These are phyloP conservation scores for Pseudozyma tsukubaensis DNA, from an alignment of 1,284 basidiomycete species.

Conservation along the genomic window DNA sequence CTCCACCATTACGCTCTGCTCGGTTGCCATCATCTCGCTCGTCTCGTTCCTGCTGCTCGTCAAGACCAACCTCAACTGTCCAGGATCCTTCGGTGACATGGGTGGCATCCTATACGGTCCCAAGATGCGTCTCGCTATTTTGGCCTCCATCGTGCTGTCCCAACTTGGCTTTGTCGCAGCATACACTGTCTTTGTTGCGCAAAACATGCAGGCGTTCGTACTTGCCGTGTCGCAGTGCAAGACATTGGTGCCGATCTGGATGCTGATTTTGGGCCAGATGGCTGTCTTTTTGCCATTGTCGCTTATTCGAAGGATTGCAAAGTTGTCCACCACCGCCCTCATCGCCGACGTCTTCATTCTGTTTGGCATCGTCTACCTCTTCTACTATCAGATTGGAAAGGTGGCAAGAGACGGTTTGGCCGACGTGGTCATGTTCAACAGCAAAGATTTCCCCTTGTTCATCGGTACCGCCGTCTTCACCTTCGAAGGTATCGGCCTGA, in stretches of 20 bases:
- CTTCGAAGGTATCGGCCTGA: slow-evolving; percentile 95
- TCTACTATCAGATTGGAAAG: slow-evolving; percentile 63
- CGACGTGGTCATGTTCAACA: slow-evolving; percentile 89
- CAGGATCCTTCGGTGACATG: slow-evolving; percentile 95
- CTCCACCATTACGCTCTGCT: slow-evolving; percentile 80
- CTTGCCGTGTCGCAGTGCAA: slow-evolving; percentile 84
- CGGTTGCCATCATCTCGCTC: slow-evolving; percentile 87
- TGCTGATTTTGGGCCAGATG: slow-evolving; percentile 85
- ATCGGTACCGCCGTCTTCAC: slow-evolving; percentile 98
- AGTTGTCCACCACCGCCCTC: slow-evolving; percentile 90
- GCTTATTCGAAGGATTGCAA: slow-evolving; percentile 70
- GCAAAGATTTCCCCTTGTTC: slow-evolving; percentile 86
- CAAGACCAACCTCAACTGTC: slow-evolving; percentile 86
- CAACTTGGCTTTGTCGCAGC: slow-evolving; percentile 88
- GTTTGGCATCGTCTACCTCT: slow-evolving; percentile 75
- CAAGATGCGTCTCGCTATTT: slow-evolving; percentile 90
- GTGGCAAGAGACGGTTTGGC: slow-evolving; percentile 68
- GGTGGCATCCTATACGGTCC: slow-evolving; percentile 91
- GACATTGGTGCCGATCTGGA: slow-evolving; percentile 77
- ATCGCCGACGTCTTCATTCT: slow-evolving; percentile 96
- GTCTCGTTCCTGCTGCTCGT: slow-evolving; percentile 95
- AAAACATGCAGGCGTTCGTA: slow-evolving; percentile 86
- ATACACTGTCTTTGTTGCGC: slow-evolving; percentile 95
- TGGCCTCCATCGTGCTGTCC: slow-evolving; percentile 87
- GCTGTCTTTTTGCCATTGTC: slow-evolving; percentile 76